These are phyloP conservation scores for Trichoderma polysporum DNA, from an alignment of 2,329 filamentous ascomycete species.

Conservation along the genomic window DNA sequence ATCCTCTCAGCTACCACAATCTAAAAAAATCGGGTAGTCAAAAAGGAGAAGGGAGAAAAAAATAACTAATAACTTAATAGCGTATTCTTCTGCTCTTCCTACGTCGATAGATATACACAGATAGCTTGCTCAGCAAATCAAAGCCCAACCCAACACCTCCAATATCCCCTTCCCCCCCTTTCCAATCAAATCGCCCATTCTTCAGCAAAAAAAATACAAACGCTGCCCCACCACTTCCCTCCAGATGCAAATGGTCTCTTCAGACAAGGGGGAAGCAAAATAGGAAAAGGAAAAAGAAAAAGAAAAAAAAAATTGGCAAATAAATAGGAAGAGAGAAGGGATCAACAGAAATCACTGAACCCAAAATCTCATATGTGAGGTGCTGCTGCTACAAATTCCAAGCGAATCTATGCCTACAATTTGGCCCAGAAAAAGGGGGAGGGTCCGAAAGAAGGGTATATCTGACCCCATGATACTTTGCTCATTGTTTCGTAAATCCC, in stretches of 20 bases:
- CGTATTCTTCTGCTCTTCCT: conserved; percentile 5
- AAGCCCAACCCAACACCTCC: not conserved
- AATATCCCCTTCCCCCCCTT: not conserved
- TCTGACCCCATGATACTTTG: conserved; percentile 10
- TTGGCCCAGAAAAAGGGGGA: not conserved
- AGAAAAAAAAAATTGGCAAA: not conserved
- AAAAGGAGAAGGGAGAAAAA: not conserved
- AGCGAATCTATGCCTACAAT: conserved; percentile 2
- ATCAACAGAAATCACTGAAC: not conserved
- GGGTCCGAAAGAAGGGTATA: conserved; percentile 5
- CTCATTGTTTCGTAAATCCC: conserved; percentile 7
- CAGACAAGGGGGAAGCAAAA: not conserved
- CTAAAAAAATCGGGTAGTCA: not conserved
- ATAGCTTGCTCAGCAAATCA: not conserved
- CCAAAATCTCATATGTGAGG: not conserved
- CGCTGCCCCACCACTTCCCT: not conserved
- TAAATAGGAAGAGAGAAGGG: not conserved
- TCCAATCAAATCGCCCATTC: not conserved
- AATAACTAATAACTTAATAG: not conserved
- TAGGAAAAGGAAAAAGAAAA: not conserved
- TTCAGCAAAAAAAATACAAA: not conserved
- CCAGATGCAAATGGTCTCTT: not conserved
- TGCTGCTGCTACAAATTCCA: conserved; percentile 5
- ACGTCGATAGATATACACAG: conserved; percentile 8
- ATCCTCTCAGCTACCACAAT: not conserved